Conservation (phyloP, 345 rosid species). For the Isatis tinctoria region DNA sequence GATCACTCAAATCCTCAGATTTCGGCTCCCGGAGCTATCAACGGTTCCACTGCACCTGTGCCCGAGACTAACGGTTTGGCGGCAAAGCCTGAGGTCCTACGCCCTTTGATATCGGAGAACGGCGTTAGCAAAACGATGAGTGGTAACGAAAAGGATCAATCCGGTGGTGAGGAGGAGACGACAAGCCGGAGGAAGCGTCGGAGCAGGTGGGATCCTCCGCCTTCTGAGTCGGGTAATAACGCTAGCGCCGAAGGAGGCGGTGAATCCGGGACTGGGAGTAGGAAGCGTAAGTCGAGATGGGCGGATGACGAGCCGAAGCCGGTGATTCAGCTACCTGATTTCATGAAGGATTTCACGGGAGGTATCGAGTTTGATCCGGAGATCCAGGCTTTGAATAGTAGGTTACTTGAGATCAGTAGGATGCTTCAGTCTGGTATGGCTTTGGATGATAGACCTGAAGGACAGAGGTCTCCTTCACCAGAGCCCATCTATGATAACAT, state of each 20-base stretch:
- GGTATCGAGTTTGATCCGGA: slow-evolving; percentile 95
- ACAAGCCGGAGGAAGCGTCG: slow-evolving; percentile 67
- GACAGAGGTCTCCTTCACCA: slow-evolving; percentile 94
- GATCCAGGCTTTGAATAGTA: slow-evolving; percentile 82
- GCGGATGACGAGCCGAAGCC: slow-evolving; percentile 94
- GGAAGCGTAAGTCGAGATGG: slow-evolving; percentile 91
- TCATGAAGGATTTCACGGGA: slow-evolving; percentile 81
- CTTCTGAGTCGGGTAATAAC: slow-evolving; percentile 39
- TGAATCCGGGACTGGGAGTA: slow-evolving; percentile 49
- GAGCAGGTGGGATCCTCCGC: slow-evolving; percentile 82
- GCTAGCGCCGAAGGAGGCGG: slow-evolving; percentile 14
- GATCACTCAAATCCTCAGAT: slow-evolving; percentile 22
- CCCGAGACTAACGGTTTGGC: not conserved
- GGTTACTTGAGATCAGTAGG: slow-evolving; percentile 76
- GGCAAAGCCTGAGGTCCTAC: slow-evolving; percentile 29
- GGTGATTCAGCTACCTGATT: slow-evolving; percentile 81
- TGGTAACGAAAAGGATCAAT: slow-evolving; percentile 60
- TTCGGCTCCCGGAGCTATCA: not conserved
- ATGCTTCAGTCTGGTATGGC: slow-evolving; percentile 76
- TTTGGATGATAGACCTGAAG: slow-evolving; percentile 84
- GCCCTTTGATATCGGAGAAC: slow-evolving; percentile 53
- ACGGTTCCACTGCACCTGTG: not conserved
- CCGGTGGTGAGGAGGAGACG: slow-evolving; percentile 91
- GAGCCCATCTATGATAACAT: slow-evolving; percentile 91
- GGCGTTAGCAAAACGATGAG: slow-evolving; percentile 56